Evolutionary conservation across 768 basidiomycete genomes (phyloP).

Genomic region (Calocybe cyanea): DNA sequence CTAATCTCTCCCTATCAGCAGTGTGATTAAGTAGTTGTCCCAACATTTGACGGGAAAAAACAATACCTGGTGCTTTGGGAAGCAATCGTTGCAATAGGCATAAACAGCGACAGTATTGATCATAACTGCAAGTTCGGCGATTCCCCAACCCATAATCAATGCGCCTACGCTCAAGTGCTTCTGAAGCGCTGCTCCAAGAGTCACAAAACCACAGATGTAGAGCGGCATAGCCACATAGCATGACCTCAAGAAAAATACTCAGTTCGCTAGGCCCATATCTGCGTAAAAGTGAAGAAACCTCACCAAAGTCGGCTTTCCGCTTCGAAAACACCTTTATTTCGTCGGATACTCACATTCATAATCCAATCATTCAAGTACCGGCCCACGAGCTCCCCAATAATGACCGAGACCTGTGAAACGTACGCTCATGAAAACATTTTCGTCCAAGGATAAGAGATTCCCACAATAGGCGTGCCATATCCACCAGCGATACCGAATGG

Average conservation of each 20-base stretch:
- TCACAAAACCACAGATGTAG: conserved; percentile 50
- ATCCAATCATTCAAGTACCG: conserved; percentile 36
- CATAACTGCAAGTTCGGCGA: conserved; percentile 46
- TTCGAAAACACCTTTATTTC: conserved; percentile 37
- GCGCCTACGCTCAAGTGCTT: conserved; percentile 42
- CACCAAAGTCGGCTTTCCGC: conserved; percentile 49
- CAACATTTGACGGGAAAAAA: not conserved
- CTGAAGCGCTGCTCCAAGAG: conserved; percentile 48
- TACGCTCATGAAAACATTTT: not conserved
- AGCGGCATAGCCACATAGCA: conserved; percentile 50
- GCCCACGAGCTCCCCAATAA: conserved; percentile 35
- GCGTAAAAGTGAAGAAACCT: conserved; percentile 6
- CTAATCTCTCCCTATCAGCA: conserved; percentile 46
- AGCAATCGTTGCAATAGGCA: conserved; percentile 49
- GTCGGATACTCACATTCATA: conserved; percentile 26
- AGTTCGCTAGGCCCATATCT: not conserved
- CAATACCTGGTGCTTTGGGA: conserved; percentile 37
- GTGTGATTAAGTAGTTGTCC: not conserved
- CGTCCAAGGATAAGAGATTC: conserved; percentile 4
- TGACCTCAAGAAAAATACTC: conserved; percentile 32
- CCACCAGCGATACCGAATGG: conserved; percentile 35
- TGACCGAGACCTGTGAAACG: conserved; percentile 26
- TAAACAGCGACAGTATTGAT: conserved; percentile 53
- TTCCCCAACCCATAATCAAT: conserved; percentile 59
- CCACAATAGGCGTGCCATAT: conserved; percentile 36